Evolutionary conservation across 345 rosid genomes (phyloP), one percentile per base, ranked within the genome.

Genomic region (Leavenworthia alabamica): DNA sequence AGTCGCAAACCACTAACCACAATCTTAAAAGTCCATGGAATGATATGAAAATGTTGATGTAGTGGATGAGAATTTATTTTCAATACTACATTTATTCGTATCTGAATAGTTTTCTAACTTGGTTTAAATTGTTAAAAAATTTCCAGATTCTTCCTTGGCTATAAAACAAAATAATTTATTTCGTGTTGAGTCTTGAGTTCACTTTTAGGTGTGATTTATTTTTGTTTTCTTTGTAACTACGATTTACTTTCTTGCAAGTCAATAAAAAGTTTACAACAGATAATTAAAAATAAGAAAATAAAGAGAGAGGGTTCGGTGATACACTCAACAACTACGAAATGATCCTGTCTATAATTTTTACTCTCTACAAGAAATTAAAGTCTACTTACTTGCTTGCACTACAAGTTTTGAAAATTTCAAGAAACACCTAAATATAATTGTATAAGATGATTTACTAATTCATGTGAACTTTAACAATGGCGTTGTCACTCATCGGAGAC

Each of bases 261-360:
- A 53, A 28, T 61, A 44, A 37, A 54, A 43, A 27, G 19, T 8
- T 41, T 31, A 23, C 28, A 13, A 17, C 33, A 44, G 62, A 2
- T 28, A 20, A 68, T 51, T 67, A 51, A 33, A 56, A 36, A 12
- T 36, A 3, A 15, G n/a, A 15, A 43, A 60, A 65, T 28, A 32
- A 7, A 26, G 6, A 41, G 37, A 35, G 68, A 70, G 32, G n/a
- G 40, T 85, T 84, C 75, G 96, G 84, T 84, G 83, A 81, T 84
- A 64, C 82, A 62, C 68, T 78, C 81, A 84, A 72, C 98, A 73
- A 79, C 86, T 74, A 36, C 39, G 16, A 35, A 42, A 62, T 75
- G 75, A 64, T 27, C 37, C 20, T 62, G 17, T 49, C 63, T 50
- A 15, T 46, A 8, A 3, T 14, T 66, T 40, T 73, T 42, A 43